Percentiles rank a stretch among this genome's conserved stretches.
Evolutionary conservation across 2,329 filamentous ascomycete genomes (phyloP).

Genomic region (Lasiodiplodia citricola): DNA sequence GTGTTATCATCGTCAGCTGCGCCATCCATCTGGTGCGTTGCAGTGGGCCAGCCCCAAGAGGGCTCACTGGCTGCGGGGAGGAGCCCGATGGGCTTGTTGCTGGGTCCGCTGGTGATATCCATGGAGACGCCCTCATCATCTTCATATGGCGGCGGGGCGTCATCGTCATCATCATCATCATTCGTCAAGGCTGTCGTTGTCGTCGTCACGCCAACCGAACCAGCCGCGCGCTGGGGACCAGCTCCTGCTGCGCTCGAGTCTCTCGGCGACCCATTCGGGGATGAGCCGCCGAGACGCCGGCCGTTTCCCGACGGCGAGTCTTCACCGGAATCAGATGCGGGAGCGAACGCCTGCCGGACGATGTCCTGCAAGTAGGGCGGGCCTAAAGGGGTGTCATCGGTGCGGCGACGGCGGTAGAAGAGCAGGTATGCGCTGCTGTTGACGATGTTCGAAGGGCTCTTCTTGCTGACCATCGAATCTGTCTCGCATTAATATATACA

Average conservation of each 20-base stretch:
- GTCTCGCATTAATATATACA: constrained; percentile 48
- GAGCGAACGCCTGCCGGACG: constrained; percentile 65
- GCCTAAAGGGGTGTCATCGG: constrained; percentile 72
- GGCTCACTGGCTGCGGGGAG: neutral
- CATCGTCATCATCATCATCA: constrained; percentile 7
- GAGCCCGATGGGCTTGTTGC: neutral
- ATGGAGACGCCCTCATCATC: constrained; percentile 13
- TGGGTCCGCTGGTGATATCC: neutral
- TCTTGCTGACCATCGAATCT: constrained; percentile 77
- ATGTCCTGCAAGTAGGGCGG: constrained; percentile 76
- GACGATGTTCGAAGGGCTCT: constrained; percentile 67
- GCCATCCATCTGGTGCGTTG: neutral
- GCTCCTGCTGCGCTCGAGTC: constrained; percentile 78
- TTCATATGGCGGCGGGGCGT: constrained; percentile 12
- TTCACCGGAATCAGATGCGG: constrained; percentile 50
- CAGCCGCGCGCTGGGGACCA: constrained; percentile 41
- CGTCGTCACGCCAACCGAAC: constrained; percentile 21
- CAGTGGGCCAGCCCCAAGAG: neutral
- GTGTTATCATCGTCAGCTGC: constrained; percentile 10
- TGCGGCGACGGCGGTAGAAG: constrained; percentile 88
- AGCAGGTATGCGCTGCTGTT: constrained; percentile 85
- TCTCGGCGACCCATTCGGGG: constrained; percentile 90
- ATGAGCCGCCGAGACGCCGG: constrained; percentile 85
- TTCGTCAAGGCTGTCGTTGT: constrained; percentile 11
- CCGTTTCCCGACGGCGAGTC: constrained; percentile 71